Evolutionary conservation across 2,329 filamentous ascomycete genomes (phyloP).

Genomic region (Diaporthe helianthi): DNA sequence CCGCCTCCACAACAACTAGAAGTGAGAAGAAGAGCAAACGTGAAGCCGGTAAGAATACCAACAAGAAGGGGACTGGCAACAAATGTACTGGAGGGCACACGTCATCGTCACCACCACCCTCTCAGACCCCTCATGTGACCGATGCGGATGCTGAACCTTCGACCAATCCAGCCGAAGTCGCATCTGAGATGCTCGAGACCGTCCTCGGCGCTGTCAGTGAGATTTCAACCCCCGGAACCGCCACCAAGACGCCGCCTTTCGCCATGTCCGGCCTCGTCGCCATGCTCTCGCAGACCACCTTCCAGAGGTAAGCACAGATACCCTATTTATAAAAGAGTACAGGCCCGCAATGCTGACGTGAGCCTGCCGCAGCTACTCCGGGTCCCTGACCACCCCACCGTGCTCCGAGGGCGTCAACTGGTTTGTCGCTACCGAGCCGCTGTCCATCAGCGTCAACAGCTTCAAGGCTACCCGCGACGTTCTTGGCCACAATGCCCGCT

Average conservation of each 20-base stretch:
- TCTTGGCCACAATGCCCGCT: constrained; percentile 57
- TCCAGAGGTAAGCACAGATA: constrained; percentile 45
- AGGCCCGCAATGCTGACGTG: not conserved
- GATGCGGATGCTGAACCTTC: constrained; percentile 48
- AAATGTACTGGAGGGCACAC: not conserved
- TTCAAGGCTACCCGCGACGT: constrained; percentile 50
- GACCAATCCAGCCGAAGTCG: constrained; percentile 44
- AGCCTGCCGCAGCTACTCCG: constrained; percentile 46
- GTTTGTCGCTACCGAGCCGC: constrained; percentile 54
- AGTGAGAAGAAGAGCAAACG: constrained; percentile 34
- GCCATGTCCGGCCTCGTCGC: constrained; percentile 52
- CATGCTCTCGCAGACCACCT: constrained; percentile 45
- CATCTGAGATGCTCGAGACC: constrained; percentile 53
- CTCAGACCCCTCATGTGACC: constrained; percentile 42
- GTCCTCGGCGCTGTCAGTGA: constrained; percentile 51
- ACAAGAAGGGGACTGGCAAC: not conserved
- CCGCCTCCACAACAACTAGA: constrained; percentile 13
- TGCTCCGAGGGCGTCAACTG: constrained; percentile 56
- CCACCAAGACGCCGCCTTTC: constrained; percentile 49
- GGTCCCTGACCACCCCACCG: constrained; percentile 58
- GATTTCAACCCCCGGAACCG: constrained; percentile 52
- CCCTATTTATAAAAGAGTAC: not conserved
- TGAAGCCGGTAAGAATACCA: constrained; percentile 28
- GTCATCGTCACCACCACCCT: constrained; percentile 30
- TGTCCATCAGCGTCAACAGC: constrained; percentile 47